phyloP scores from a whole-genome alignment of 441 rosid genomes.

The Kokia cookei region DNA sequence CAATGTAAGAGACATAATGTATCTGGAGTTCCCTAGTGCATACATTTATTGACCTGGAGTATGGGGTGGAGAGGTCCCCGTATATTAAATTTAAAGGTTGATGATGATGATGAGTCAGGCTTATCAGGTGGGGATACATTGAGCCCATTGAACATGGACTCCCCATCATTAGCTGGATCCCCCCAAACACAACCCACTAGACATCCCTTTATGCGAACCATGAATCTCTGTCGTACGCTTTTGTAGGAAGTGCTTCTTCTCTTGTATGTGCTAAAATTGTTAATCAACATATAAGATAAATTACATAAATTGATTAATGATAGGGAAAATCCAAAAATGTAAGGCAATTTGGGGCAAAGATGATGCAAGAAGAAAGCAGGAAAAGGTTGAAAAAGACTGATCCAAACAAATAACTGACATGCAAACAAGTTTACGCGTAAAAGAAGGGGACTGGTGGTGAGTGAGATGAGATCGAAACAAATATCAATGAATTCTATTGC shows the following conservation, averaged over 20 bases:
- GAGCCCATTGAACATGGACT: background rate
- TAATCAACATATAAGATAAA: background rate
- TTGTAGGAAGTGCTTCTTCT: background rate
- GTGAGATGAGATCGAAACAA: background rate
- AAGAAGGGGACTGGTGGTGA: background rate
- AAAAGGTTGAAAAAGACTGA: background rate
- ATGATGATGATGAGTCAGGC: background rate
- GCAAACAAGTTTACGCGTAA: background rate
- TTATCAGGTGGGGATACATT: slow-evolving; percentile 2
- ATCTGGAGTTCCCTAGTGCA: background rate
- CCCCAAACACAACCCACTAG: background rate
- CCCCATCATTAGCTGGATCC: background rate
- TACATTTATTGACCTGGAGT: background rate
- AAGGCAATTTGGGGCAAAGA: background rate
- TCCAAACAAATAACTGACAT: background rate
- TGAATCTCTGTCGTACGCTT: too few species aligned
- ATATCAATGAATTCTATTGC: background rate
- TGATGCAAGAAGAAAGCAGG: background rate
- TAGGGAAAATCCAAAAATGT: too few species aligned
- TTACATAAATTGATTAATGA: background rate
- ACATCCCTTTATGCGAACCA: background rate
- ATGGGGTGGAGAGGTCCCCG: background rate
- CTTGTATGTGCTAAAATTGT: background rate
- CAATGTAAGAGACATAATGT: background rate
- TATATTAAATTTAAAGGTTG: background rate